Percentiles rank a stretch among this genome's conserved stretches.
These are phyloP conservation scores for Apiospora pterosperma DNA, from an alignment of 2,329 filamentous ascomycete species.

Conservation along the genomic window DNA sequence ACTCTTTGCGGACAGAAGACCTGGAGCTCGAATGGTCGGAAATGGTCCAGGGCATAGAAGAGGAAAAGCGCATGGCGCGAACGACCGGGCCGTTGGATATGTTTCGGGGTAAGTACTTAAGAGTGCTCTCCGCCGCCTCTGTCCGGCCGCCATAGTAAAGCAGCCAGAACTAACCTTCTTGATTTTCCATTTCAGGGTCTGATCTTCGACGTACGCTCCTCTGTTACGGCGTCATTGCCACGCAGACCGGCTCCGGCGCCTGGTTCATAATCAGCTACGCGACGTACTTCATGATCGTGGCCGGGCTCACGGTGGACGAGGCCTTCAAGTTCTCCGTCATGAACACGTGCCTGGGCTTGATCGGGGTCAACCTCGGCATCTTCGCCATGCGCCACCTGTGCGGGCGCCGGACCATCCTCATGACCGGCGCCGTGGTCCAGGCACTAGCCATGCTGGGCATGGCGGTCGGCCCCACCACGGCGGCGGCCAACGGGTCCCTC, in stretches of 20 bases:
- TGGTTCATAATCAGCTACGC: conserved; percentile 50
- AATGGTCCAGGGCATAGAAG: conserved; percentile 35
- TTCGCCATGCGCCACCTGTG: conserved; percentile 43
- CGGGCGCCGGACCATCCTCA: conserved; percentile 44
- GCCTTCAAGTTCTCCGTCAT: conserved; percentile 48
- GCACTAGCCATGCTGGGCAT: conserved; percentile 42
- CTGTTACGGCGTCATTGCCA: conserved; percentile 45
- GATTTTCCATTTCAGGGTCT: conserved; percentile 25
- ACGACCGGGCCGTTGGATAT: conserved; percentile 34
- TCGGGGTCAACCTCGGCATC: conserved; percentile 47
- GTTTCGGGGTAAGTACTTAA: conserved; percentile 24
- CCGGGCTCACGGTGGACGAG: conserved; percentile 35
- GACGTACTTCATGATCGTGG: conserved; percentile 45
- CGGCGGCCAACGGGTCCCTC: conserved; percentile 5
- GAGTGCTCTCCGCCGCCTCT: background rate
- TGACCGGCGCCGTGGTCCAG: conserved; percentile 40
- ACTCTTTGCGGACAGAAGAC: conserved; percentile 25
- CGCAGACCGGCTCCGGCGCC: conserved; percentile 39
- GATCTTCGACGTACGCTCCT: conserved; percentile 46
- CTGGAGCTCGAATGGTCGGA: conserved; percentile 37
- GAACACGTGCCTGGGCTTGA: conserved; percentile 44
- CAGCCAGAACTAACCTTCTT: background rate
- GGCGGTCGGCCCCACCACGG: conserved; percentile 28
- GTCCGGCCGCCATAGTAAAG: background rate
- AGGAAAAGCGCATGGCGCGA: conserved; percentile 29